Base-by-base conservation (phyloP, 192 early-diverging fungal species). In the Jimgerdemannia lactiflua region DNA sequence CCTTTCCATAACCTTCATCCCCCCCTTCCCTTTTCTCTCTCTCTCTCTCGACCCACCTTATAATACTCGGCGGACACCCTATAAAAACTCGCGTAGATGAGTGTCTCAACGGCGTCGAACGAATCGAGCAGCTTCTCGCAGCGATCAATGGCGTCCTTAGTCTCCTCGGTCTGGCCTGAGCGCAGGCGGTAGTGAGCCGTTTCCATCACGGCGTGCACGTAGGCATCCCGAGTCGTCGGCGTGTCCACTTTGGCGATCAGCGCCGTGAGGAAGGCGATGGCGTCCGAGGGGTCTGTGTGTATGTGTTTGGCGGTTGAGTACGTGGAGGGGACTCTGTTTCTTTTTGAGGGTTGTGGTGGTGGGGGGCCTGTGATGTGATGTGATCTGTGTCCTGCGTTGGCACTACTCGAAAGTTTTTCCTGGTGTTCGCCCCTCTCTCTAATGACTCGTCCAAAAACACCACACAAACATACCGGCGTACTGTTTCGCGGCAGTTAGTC, bases 31-130 rank as follows among this genome's bases (percentile, higher is more conserved):
- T 66, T 6, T 70, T 70, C 4, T 18, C n/a, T 70, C n/a, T 40
- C n/a, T 40, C 43, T 29, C 29, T 29, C 29, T 29, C 41, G 19
- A 40, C 49, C n/a, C 81, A 93, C 89, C 90, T 99, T 99, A 86
- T 97, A 96, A 84, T 94, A 99, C 71, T 98, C 96, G 4, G 98
- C 95, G 71, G 93, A 87, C 39, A 99, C 96, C 44, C 95, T 91
- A 80, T 98, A 99, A 78, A 95, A 99, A 77, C 90, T 93, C 17
- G 97, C 95, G 73, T 97, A 92, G 79, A 99, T 95, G 9, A 93
- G 90, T 1, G 92, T 89, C 42, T 98, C 97, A 9, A 94, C 92
- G 3, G 85, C 87, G 49, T 92, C 88, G 71, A 95, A 87, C 8
- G 74, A 59, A 68, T 94, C 94, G 40, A 96, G 84, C 75, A 92